These are phyloP conservation scores for Arthrobotrys conoides DNA, from an alignment of 2,329 filamentous ascomycete species.

Conservation along the genomic window DNA sequence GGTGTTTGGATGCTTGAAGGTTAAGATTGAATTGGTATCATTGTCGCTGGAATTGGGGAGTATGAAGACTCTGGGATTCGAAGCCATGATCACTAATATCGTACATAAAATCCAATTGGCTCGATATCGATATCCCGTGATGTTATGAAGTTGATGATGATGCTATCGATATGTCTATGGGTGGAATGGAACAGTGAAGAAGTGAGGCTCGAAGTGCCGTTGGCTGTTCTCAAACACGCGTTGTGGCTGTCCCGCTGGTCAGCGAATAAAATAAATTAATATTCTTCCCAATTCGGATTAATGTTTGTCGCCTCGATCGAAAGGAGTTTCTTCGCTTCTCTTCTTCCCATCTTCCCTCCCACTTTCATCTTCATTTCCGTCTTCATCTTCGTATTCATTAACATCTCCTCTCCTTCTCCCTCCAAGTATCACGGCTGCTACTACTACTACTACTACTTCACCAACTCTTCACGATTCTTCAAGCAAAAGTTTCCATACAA, in stretches of 20 bases:
- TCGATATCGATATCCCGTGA: too few species aligned
- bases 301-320: not conserved
- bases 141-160: too few species aligned
- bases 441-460: not conserved
- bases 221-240: conserved; percentile 21
- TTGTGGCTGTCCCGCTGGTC: conserved; percentile 31
- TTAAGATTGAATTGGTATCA: conserved; percentile 71
- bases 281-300: conserved; percentile 12
- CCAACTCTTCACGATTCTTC: not conserved
- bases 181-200: not conserved
- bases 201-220: not conserved
- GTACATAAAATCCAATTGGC: not conserved
- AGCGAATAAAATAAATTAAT: not conserved
- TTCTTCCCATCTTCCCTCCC: not conserved
- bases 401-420: conserved; percentile 2
- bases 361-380: too few species aligned
- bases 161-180: too few species aligned
- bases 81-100: conserved; percentile 38
- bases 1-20: conserved; percentile 68
- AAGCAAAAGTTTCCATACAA: not conserved
- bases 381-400: conserved; percentile 2
- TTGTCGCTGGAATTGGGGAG: conserved; percentile 70
- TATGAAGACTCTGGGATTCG: conserved; percentile 70
- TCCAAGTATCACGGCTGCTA: not conserved
- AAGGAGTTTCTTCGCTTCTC: not conserved